These are phyloP conservation scores for Colletotrichum eleusines DNA, from an alignment of 2,329 filamentous ascomycete genomes.

Conservation along the genomic window DNA sequence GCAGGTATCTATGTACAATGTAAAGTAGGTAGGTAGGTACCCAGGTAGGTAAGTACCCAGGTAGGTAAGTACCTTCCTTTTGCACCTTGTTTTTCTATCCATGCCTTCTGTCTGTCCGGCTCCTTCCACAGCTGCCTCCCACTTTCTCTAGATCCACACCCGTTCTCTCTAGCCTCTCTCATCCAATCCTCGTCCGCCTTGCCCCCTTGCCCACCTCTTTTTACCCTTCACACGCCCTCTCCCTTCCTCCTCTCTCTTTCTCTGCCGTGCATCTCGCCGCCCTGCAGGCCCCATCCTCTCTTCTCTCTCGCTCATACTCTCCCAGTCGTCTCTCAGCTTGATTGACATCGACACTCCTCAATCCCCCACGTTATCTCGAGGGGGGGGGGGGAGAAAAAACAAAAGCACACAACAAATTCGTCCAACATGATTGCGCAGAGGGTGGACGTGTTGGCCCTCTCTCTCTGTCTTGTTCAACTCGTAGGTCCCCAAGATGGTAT, in stretches of 20 bases:
- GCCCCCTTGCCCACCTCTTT: conserved; percentile 9
- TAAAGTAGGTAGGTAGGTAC: too few relatives aligned
- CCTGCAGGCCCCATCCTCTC: conserved; percentile 42
- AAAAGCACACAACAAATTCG: background rate
- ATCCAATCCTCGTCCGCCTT: conserved; percentile 20
- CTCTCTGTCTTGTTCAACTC: background rate
- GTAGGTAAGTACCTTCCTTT: conserved; percentile 21
- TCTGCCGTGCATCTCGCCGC: conserved; percentile 37
- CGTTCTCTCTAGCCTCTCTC: background rate
- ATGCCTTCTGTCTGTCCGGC: conserved; percentile 8
- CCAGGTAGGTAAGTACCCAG: conserved; percentile 1
- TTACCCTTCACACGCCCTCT: conserved; percentile 21
- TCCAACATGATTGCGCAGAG: background rate
- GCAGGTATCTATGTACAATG: background rate
- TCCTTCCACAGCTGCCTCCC: conserved; percentile 28
- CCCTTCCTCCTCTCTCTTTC: conserved; percentile 13
- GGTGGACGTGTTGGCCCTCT: background rate
- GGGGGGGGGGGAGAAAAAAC: too few relatives aligned
- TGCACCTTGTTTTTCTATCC: background rate
- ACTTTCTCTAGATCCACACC: conserved; percentile 25
- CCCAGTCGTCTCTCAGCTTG: too few relatives aligned
- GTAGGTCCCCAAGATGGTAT: background rate
- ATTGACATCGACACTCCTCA: too few relatives aligned
- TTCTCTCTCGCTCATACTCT: conserved; percentile 32
- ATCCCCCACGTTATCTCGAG: background rate